Base-by-base conservation (phyloP, 352 stramenopile species). In the Globisporangium lucens region DNA sequence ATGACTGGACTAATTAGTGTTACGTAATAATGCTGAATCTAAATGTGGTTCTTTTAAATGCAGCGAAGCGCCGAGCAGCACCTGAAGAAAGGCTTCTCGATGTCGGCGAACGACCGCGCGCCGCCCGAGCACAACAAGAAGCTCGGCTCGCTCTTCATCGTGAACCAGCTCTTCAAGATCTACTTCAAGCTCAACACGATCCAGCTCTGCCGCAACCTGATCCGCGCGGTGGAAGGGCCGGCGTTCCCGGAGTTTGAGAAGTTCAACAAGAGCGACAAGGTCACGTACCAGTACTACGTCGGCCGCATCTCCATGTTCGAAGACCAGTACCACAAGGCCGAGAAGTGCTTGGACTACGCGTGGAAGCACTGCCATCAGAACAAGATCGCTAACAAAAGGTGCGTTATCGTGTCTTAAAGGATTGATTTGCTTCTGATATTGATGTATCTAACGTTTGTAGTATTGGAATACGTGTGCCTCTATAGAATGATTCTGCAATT, bases 121-220 rank as follows among this genome's bases (percentile, higher is more conserved):
- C 76, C 85, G 15, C 63, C 76, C 4, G 84, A 92, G 66, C 73
- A 93, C 72, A 94, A 91, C 79, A 95, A 95, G 78, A 92, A 93
- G 58, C 76, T 91, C 52, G 88, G 86, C n/a, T 78, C 85, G 61
- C 77, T 95, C 10, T 97, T 95, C 67, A 96, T 98, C 74, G 95
- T 98, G 55, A 98, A 98, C 70, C 92, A 98, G 77, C 86, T 99
- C 49, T 98, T 99, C 77, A 97, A 96, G 72, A 98, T 98, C 78
- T 99, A 99, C 82, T 99, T 99, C 79, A 92, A 94, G 74, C 78
- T 93, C 72, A 93, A 94, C 69, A 98, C 96, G 71, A 94, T 99
- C 64, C 83, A 97, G 69, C 71, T 99, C 56, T 99, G 95, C 64
- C 96, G 95, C 71, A 99, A 99, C 76, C 77, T 99, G 57, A 93